phyloP scores from a whole-genome alignment of 2,329 filamentous ascomycete genomes.

The Trichophyton rubrum region DNA sequence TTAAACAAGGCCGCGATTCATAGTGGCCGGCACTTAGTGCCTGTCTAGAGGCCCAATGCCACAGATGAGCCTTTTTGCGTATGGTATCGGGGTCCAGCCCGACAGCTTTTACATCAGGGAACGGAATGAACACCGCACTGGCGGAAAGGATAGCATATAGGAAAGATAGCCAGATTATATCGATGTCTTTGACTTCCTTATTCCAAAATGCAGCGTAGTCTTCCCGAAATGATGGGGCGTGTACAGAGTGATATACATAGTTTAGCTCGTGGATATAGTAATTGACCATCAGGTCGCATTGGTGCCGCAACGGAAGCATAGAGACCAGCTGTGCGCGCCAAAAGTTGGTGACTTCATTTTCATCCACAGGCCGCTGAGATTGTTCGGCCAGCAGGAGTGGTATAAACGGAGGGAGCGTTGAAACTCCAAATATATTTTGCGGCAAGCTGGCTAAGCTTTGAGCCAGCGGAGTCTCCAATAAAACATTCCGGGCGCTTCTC shows the following conservation, averaged over 20 bases:
- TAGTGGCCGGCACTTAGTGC: constrained; percentile 20
- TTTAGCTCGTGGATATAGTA: constrained; percentile 24
- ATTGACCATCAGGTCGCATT: constrained; percentile 19
- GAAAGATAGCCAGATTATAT: constrained; percentile 23
- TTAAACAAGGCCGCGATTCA: constrained; percentile 19
- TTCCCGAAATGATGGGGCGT: constrained; percentile 16
- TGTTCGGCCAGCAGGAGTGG: neutral
- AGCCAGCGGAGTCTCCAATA: neutral
- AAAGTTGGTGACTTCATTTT: constrained; percentile 12
- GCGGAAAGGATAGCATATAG: constrained; percentile 21
- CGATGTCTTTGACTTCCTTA: constrained; percentile 16
- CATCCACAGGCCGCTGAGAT: neutral
- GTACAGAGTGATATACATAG: constrained; percentile 21
- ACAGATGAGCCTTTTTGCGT: constrained; percentile 18
- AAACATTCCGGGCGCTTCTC: neutral
- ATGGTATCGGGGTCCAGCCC: constrained; percentile 13
- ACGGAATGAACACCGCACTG: constrained; percentile 20
- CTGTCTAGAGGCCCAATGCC: constrained; percentile 21
- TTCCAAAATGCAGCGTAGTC: constrained; percentile 21
- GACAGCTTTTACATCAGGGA: constrained; percentile 15
- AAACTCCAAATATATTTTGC: neutral
- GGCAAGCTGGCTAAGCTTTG: neutral
- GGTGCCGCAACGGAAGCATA: constrained; percentile 13
- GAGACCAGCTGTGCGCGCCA: constrained; percentile 17
- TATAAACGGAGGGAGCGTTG: neutral